Evolutionary conservation across 1,139 yeast genomes (phyloP).

Genomic region (Spencermartinsiella ligniputridi): DNA sequence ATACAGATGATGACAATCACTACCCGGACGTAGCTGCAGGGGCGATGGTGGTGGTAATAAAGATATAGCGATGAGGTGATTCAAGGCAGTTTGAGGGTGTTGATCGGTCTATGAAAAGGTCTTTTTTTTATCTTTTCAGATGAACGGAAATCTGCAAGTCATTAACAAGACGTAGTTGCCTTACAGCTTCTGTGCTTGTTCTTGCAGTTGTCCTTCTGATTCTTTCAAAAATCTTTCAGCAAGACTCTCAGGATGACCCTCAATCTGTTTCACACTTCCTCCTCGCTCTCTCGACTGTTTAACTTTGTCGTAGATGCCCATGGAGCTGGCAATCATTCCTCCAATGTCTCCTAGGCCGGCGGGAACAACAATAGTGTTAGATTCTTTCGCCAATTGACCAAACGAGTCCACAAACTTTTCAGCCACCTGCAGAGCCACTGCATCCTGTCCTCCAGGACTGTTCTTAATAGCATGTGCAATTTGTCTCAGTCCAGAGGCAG

Average conservation of each 20-base stretch:
- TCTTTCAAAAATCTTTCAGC: not conserved
- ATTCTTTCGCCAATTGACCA: slow-evolving; percentile 76
- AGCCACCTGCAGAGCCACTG: slow-evolving; percentile 75
- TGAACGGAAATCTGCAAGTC: too few relatives aligned
- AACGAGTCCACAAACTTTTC: slow-evolving; percentile 80
- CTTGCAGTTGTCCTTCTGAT: not conserved
- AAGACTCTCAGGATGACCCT: not conserved
- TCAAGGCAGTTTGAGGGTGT: too few relatives aligned
- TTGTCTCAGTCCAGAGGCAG: slow-evolving; percentile 63
- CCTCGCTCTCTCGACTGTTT: slow-evolving; percentile 20
- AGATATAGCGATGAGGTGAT: too few relatives aligned
- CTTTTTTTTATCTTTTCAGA: too few relatives aligned
- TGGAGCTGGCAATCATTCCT: slow-evolving; percentile 69
- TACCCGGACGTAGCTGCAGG: not conserved
- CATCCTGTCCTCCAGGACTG: slow-evolving; percentile 69
- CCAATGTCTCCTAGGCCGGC: slow-evolving; percentile 73
- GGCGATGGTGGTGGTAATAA: too few relatives aligned
- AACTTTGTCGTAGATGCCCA: slow-evolving; percentile 64
- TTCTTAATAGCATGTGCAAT: slow-evolving; percentile 64
- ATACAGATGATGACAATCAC: not conserved
- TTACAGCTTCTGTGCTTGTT: not conserved
- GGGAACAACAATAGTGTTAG: slow-evolving; percentile 74
- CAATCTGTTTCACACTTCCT: not conserved
- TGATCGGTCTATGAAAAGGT: too few relatives aligned
- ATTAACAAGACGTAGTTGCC: too few relatives aligned